Conservation (phyloP, 2,329 filamentous ascomycete genomes). For the Stromatinia cepivora region DNA sequence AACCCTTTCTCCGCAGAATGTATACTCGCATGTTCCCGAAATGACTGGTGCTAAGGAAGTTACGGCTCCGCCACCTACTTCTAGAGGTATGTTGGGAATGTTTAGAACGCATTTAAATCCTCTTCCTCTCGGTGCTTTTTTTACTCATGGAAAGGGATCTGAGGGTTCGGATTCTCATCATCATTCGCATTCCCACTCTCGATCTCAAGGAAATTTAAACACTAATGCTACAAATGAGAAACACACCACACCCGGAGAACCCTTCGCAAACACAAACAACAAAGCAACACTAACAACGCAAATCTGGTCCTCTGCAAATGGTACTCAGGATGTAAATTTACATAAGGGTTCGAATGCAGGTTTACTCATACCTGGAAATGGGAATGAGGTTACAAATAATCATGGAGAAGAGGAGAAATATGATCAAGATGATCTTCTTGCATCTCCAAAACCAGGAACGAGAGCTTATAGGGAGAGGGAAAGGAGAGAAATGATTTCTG, state of each 20-base stretch:
- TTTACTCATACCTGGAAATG: neutral
- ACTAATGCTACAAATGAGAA: neutral
- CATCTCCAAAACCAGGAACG: constrained; percentile 26
- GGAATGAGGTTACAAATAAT: neutral
- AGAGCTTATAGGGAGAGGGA: constrained; percentile 34
- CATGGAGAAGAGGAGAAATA: neutral
- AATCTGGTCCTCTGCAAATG: neutral
- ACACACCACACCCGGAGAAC: neutral
- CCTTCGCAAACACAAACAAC: neutral
- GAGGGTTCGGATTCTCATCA: neutral
- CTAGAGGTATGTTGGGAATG: neutral
- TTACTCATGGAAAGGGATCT: neutral
- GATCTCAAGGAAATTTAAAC: neutral
- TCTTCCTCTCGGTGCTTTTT: neutral
- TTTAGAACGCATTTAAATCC: constrained; percentile 5
- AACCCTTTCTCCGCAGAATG: neutral
- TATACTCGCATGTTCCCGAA: neutral
- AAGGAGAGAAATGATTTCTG: constrained; percentile 15
- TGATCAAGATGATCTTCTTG: neutral
- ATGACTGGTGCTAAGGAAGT: accelerated
- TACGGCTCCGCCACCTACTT: neutral
- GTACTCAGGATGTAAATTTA: no score
- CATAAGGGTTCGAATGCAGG: neutral
- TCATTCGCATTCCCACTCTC: neutral
- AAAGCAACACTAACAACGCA: neutral